Evolutionary conservation across 441 rosid genomes (phyloP), one percentile per base, ranked within the genome.

Genomic region (Gossypium schwendimanii): DNA sequence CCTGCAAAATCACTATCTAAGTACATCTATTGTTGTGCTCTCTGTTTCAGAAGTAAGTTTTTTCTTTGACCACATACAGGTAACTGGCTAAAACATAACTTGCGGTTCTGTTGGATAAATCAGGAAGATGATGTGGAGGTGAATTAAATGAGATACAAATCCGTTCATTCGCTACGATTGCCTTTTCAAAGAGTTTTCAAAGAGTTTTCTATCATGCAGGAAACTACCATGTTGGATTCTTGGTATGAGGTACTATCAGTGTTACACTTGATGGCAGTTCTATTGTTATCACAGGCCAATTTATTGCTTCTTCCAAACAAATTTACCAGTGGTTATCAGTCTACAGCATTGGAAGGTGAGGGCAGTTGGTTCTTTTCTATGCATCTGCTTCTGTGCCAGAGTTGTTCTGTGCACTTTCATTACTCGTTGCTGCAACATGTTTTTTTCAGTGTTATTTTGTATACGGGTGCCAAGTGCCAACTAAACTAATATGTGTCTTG

Each of bases 241-340:
- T 80, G 84, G 82, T 84, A 84, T 39, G 87, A 84, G 81, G 78
- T 84, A 3, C 64, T 84, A 18, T 84, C 87, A 20, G 82, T 84
- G 67, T 64, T 84, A 78, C 87, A 84, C 69, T 69, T 84, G 77
- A 81, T 81, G 85, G 83, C 82, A 26, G 75, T 82, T 77, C 63
- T 78, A 47, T 74, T 63, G n/a, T 61, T 80, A 70, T 72, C 81
- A 41, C 84, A 82, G 36, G 84, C 85, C 58, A 82, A 84, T 70
- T 73, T 67, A 44, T 57, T 80, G 76, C 85, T 84, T 75, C 82
- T 80, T 74, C 85, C 80, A 17, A 73, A 71, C 52, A 65, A 71
- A 50, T 74, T 81, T 47, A 52, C 75, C 0, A 81, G 73, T 59
- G 72, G 75, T 15, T 47, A 72, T 74, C 78, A 59, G n/a, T 41